Evolutionary conservation across 768 basidiomycete species (phyloP).

Genomic region (Tricholoma terreum): DNA sequence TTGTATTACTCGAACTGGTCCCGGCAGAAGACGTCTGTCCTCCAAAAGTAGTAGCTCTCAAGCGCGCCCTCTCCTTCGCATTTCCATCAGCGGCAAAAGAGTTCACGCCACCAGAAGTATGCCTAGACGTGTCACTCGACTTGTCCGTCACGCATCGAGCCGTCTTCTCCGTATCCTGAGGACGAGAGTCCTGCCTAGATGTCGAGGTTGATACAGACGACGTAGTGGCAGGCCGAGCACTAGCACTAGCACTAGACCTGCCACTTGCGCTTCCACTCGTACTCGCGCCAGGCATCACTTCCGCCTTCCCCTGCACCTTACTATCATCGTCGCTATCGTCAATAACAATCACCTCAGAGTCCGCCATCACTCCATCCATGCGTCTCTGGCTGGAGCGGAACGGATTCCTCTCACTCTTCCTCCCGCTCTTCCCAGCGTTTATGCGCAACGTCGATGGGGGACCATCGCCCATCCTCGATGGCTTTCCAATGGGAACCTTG

Average conservation of each 20-base stretch:
- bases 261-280: background rate
- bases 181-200: background rate
- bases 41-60: background rate
- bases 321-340: constrained; percentile 6
- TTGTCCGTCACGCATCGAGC: background rate
- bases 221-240: background rate
- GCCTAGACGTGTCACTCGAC: background rate
- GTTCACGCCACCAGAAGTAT: background rate
- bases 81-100: background rate
- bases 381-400: background rate
- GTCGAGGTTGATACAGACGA: background rate
- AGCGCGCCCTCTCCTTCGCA: background rate
- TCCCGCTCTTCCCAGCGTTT: background rate
- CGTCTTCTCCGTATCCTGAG: background rate
- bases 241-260: background rate
- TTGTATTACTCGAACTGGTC: background rate
- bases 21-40: background rate
- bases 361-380: background rate
- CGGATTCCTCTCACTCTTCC: background rate
- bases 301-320: too few relatives aligned
- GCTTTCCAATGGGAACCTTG: background rate
- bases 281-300: background rate
- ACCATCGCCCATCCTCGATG: background rate
- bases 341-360: constrained; percentile 1
- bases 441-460: background rate